Evolutionary conservation across 176 grass and related monocot species (phyloP), one percentile per base, ranked within the genome.

Genomic region (Saccharum officinarum): DNA sequence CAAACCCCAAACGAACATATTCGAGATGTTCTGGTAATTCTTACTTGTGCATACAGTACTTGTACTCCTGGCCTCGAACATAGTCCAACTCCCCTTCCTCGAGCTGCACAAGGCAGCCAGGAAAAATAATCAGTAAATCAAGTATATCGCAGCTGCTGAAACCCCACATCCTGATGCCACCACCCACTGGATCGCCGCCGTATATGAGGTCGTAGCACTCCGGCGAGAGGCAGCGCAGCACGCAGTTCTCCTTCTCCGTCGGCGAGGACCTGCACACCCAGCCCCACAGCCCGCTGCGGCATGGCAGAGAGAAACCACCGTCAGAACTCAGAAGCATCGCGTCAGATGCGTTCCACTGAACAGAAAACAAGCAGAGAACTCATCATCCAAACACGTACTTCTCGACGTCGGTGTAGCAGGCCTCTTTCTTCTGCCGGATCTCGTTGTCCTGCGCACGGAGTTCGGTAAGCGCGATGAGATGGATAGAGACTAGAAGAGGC

Each of bases 31-130:
- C 69, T 25, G 4, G 23, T 49, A 2, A 20, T 77, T 31, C 91
- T 87, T 94, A 98, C 96, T 94, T 98, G 91, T 87, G 86, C 96
- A 95, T 92, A 86, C 96, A 98, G 78, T 95, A 98, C 74, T 98
- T 98, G 89, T 87, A 98, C 85, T 98, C 96, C 60, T 98, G 93
- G 54, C 91, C 38, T 20, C 96, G 89, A 79, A 95, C 69, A 47
- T 92, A 91, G 81, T 98, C 96, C 66, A 90, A 67, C 75, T 98
- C 96, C n/a, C 96, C 96, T 98, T 98, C 96, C 69, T 98, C 96
- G 36, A 98, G 87, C 96, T 98, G 86, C 41, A 66, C 15, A 80
- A 40, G 36, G 40, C 6, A 65, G 13, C 4, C 26, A 54, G 10
- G 17, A 71, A 63, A 61, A 63, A 61, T 16, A 57, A 76, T 72